These are phyloP conservation scores for Naganishia friedmannii DNA, from an alignment of 768 basidiomycete species.

Conservation along the genomic window DNA sequence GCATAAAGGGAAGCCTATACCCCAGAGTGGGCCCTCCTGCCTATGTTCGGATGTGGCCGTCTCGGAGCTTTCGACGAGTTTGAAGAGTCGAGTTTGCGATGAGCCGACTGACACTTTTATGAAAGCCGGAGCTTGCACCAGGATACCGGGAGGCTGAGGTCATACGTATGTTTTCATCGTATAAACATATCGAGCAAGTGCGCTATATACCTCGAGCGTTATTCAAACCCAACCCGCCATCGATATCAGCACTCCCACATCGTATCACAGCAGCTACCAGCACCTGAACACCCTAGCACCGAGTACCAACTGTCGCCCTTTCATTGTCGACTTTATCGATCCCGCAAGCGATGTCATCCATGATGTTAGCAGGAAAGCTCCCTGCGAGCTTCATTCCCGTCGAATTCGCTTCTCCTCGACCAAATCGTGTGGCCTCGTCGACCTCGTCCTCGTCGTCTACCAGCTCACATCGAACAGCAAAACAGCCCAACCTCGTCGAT, in stretches of 20 bases:
- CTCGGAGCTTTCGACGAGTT: not conserved
- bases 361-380: constrained; percentile 2
- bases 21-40: not conserved
- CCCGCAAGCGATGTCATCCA: not conserved
- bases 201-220: not conserved
- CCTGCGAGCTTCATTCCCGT: constrained; percentile 23
- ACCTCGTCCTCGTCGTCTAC: constrained; percentile 1
- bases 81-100: not conserved
- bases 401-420: not conserved
- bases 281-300: not conserved
- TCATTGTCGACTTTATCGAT: not conserved
- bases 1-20: too few relatives aligned
- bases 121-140: not conserved
- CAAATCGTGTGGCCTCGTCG: not conserved
- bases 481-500: not conserved
- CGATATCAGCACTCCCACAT: not conserved
- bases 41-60: not conserved
- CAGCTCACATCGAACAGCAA: not conserved
- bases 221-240: not conserved
- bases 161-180: not conserved
- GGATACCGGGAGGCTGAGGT: not conserved
- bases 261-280: not conserved
- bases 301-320: not conserved
- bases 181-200: not conserved
- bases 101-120: constrained; percentile 19